Conservation (phyloP, 169 alveolate species). For the Amoebophrya sp. region DNA sequence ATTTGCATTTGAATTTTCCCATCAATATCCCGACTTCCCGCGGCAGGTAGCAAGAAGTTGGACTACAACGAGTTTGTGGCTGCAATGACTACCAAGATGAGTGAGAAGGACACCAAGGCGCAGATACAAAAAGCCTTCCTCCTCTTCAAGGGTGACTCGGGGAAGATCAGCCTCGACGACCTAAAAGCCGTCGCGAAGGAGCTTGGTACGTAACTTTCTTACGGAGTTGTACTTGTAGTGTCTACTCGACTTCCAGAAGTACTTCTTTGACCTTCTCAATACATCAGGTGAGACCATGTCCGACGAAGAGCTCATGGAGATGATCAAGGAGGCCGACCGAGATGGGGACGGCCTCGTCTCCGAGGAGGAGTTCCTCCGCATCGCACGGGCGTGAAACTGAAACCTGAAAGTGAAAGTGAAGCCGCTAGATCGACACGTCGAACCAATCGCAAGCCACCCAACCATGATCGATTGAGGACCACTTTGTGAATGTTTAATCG, state of each 20-base stretch:
- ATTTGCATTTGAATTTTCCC: no score
- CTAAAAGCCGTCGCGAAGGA: conserved; percentile 85
- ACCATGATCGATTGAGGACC: no score
- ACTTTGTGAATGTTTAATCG: no score
- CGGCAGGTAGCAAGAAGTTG: conserved; percentile 2
- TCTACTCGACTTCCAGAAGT: no score
- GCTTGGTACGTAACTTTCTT: no score
- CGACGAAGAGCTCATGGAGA: conserved; percentile 84
- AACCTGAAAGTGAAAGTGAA: no score
- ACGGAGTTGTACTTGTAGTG: no score
- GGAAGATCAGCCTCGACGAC: conserved; percentile 45
- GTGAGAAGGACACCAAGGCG: conserved; percentile 28
- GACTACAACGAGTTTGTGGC: conserved; percentile 66
- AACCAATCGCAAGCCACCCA: no score
- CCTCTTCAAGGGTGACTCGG: conserved; percentile 19
- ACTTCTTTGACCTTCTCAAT: neutral
- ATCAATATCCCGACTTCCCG: neutral
- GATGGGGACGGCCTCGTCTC: conserved; percentile 90
- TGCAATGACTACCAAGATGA: conserved; percentile 32
- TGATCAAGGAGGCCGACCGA: conserved; percentile 92
- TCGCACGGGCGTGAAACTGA: conserved; percentile 89
- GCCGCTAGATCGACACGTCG: no score
- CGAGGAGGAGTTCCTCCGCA: conserved; percentile 86
- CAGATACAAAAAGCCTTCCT: conserved; percentile 26
- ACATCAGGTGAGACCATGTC: conserved; percentile 76